Evolutionary conservation across 805 yeast species (phyloP).

Genomic region (Kluyveromyces dobzhanskii): DNA sequence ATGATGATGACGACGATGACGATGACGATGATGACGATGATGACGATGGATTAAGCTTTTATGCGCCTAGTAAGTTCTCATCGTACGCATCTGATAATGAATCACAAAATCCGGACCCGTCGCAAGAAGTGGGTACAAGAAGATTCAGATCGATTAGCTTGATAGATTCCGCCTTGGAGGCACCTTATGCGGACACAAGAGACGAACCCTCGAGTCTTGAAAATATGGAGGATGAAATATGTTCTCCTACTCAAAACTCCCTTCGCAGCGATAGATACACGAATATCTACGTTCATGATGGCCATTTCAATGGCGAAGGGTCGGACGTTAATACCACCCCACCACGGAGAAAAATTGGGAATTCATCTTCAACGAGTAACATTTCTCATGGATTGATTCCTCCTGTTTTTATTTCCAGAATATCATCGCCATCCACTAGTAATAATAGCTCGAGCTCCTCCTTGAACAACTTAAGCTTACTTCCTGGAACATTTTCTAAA

Average conservation of each 20-base stretch:
- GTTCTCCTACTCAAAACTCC: slow-evolving; percentile 9
- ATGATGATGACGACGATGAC: slow-evolving; percentile 28
- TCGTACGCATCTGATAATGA: slow-evolving; percentile 19
- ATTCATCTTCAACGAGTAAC: slow-evolving; percentile 10
- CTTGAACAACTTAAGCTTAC: slow-evolving; percentile 13
- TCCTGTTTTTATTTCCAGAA: slow-evolving; percentile 29
- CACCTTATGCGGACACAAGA: slow-evolving; percentile 13
- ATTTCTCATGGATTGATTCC: slow-evolving; percentile 25
- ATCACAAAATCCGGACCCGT: slow-evolving; percentile 3
- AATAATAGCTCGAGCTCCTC: slow-evolving; percentile 26
- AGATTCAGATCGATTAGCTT: slow-evolving; percentile 29
- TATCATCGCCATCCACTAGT: slow-evolving; percentile 27
- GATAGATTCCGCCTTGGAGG: slow-evolving; percentile 24
- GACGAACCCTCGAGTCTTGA: slow-evolving; percentile 8
- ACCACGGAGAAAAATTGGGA: slow-evolving; percentile 8
- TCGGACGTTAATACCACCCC: background rate
- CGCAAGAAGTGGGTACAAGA: slow-evolving; percentile 10
- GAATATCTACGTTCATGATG: slow-evolving; percentile 30
- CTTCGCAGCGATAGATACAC: slow-evolving; percentile 11
- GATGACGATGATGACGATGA: slow-evolving; percentile 29
- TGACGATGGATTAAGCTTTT: slow-evolving; percentile 32
- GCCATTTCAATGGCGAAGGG: slow-evolving; percentile 18
- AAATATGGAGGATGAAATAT: slow-evolving; percentile 14
- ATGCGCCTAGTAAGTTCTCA: slow-evolving; percentile 28
- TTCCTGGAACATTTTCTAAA: slow-evolving; percentile 20